phyloP scores from a whole-genome alignment of 139 green algal species.

The Chlorella sp. region DNA sequence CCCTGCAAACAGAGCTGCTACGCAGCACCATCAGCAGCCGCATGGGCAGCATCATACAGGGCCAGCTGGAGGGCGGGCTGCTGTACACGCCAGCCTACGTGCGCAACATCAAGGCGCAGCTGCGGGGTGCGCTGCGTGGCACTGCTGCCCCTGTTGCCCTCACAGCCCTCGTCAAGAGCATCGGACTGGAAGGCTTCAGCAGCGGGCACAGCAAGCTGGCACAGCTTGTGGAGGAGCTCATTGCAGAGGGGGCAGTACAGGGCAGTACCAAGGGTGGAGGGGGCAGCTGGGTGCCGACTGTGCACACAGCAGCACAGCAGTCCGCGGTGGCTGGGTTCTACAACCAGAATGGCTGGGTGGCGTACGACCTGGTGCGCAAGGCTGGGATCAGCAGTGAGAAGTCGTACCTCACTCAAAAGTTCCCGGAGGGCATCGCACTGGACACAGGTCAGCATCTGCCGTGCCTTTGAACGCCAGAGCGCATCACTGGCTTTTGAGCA shows the following conservation, averaged over 20 bases:
- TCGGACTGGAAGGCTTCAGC: no score
- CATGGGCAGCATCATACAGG: constrained; percentile 50
- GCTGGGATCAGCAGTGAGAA: no score
- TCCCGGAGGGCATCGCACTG: no score
- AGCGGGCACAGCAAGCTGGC: no score
- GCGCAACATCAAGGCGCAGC: constrained; percentile 64
- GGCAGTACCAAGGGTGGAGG: constrained; percentile 60
- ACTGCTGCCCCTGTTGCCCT: no score
- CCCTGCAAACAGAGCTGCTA: constrained; percentile 75
- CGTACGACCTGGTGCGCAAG: constrained; percentile 55
- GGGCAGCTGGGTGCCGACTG: constrained; percentile 58
- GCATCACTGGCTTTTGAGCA: no score
- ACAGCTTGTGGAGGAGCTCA: constrained; percentile 28
- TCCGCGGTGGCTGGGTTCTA: constrained; percentile 66
- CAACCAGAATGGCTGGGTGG: constrained; percentile 75
- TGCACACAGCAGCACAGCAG: constrained; percentile 57
- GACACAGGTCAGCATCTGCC: no score
- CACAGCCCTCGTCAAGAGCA: no score
- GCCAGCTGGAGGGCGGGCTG: constrained; percentile 65
- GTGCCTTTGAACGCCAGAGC: no score
- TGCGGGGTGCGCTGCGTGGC: constrained; percentile 78
- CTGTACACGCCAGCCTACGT: constrained; percentile 84
- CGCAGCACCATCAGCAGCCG: constrained; percentile 33
- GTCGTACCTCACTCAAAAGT: no score
- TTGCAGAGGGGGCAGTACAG: constrained; percentile 37